Conservation (phyloP, 2,329 filamentous ascomycete species). For the Amesomyces nigricolor region DNA sequence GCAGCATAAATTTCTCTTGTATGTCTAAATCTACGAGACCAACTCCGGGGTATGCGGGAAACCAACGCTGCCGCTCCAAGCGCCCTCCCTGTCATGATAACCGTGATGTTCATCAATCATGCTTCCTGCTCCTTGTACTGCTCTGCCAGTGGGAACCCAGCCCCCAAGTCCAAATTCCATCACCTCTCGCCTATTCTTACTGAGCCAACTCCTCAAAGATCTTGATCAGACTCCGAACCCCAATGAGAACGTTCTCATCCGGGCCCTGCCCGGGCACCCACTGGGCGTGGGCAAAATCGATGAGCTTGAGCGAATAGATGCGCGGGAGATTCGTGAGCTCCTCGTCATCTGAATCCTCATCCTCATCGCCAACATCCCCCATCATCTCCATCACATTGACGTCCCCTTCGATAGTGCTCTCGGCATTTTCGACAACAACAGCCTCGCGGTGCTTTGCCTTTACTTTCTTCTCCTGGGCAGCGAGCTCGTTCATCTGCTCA, state of each 20-base stretch:
- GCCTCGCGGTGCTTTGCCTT: slow-evolving; percentile 16
- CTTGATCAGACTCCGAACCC: slow-evolving; percentile 63
- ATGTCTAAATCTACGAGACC: slow-evolving; percentile 2
- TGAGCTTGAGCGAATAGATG: slow-evolving; percentile 76
- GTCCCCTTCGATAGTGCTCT: slow-evolving; percentile 15
- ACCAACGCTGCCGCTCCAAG: background rate
- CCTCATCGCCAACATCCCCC: slow-evolving; percentile 31
- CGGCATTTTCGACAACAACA: slow-evolving; percentile 18
- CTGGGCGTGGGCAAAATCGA: slow-evolving; percentile 91
- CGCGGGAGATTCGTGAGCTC: slow-evolving; percentile 46
- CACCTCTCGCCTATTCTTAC: slow-evolving; percentile 15
- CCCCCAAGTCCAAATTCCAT: background rate
- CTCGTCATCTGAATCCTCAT: slow-evolving; percentile 50
- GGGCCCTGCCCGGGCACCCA: slow-evolving; percentile 78
- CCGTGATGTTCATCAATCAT: slow-evolving; percentile 16
- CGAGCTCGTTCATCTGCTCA: slow-evolving; percentile 46
- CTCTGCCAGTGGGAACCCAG: background rate
- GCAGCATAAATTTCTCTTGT: background rate
- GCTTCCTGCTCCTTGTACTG: background rate
- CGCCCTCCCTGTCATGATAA: slow-evolving; percentile 6
- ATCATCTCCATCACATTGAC: slow-evolving; percentile 19
- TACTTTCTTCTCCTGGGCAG: slow-evolving; percentile 48
- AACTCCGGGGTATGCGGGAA: slow-evolving; percentile 18
- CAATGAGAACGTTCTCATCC: slow-evolving; percentile 75
- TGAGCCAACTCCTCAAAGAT: slow-evolving; percentile 64